Evolutionary conservation across 345 rosid species (phyloP), one percentile per base, ranked within the genome.

Genomic region (Cardamine occulta): DNA sequence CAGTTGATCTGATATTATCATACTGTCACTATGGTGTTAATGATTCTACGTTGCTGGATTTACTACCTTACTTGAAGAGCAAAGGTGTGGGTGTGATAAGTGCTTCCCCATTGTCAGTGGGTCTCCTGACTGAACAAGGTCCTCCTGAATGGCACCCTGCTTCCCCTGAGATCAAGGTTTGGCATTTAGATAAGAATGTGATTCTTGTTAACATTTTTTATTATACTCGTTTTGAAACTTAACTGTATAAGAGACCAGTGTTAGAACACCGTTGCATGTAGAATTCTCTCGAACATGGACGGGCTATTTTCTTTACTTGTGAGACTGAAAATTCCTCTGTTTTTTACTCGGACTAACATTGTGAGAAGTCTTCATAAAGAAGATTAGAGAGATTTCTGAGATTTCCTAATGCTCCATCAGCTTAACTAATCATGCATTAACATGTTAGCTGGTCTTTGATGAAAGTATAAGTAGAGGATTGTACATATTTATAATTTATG

Each of bases 111-210:
- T 88, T 95, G 54, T 79, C 98, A 18, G 92, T 92, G 99, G 94
- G 96, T 68, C 93, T 92, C 10, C 91, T 90, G 17, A 92, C 97
- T 0, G 96, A 89, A 63, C 84, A 80, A 62, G 99, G 99, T 60
- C 93, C 94, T 24, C 99, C 99, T 15, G 97, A 89, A 61, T 92
- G 99, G 97, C 99, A 95, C 75, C 99, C 99, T 15, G 97, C 97
- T 63, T 81, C 97, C 11, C 79, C 85, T 31, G 96, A 95, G 68
- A 82, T 95, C 62, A 92, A 90, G 91, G 98, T 89, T 31, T 55
- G 78, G 23, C 17, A 70, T 49, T 54, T 73, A 10, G 4, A 13
- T 0, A 57, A 7, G 6, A 40, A 45, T 68, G 19, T 0, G n/a
- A 32, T 42, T 78, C 24, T 32, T 28, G 12, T 63, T 13, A 15